phyloP scores from a whole-genome alignment of 805 yeast species.

The Wickerhamiella kazuoi region DNA sequence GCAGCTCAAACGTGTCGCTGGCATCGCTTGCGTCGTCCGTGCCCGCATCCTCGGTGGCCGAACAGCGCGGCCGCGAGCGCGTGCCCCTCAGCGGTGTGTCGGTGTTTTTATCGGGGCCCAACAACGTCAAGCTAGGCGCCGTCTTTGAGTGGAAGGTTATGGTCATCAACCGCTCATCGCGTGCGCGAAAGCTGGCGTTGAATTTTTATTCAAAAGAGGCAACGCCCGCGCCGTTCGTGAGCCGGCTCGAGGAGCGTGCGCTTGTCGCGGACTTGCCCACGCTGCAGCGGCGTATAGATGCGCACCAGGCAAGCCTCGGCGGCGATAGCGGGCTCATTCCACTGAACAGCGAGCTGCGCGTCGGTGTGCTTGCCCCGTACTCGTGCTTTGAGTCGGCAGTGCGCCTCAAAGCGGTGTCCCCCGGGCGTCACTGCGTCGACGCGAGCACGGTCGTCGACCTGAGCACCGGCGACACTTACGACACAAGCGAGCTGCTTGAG shows the following conservation, averaged over 20 bases:
- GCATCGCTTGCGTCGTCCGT: background rate
- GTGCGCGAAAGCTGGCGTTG: conserved; percentile 35
- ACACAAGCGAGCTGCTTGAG: conserved; percentile 52
- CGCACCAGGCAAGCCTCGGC: conserved; percentile 4
- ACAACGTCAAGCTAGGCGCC: conserved; percentile 42
- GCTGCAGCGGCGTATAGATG: conserved; percentile 4
- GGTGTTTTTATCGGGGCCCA: conserved; percentile 45
- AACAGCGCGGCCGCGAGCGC: background rate
- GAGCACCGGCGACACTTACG: conserved; percentile 46
- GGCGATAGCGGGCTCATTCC: conserved; percentile 39
- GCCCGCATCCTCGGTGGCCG: background rate
- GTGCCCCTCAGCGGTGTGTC: conserved; percentile 22
- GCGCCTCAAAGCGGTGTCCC: conserved; percentile 39
- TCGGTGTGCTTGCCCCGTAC: conserved; percentile 44
- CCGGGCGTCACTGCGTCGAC: conserved; percentile 46
- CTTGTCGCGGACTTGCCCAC: conserved; percentile 5
- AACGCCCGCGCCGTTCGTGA: background rate
- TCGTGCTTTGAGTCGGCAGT: conserved; percentile 48
- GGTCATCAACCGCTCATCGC: conserved; percentile 42
- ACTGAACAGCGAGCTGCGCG: conserved; percentile 44
- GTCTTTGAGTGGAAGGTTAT: conserved; percentile 46
- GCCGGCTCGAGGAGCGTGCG: conserved; percentile 7
- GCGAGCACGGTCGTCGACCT: conserved; percentile 52
- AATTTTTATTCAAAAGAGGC: conserved; percentile 24
- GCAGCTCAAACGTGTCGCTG: background rate